phyloP scores from a whole-genome alignment of 2,329 filamentous ascomycete genomes.

The Scleromitrula shiraiana region DNA sequence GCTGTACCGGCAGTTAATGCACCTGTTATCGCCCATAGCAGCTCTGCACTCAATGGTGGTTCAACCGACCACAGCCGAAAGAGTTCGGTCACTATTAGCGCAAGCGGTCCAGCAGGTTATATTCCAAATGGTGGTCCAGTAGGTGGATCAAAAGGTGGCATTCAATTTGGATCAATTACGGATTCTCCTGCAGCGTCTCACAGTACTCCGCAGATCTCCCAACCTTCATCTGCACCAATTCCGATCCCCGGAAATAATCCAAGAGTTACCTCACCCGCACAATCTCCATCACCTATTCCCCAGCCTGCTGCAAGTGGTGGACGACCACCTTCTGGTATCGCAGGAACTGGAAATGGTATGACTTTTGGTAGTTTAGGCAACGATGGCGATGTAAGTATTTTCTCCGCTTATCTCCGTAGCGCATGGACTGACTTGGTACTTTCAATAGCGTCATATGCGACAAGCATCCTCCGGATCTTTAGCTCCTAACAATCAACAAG shows the following conservation, averaged over 20 bases:
- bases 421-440: constrained; percentile 20
- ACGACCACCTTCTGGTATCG: constrained; percentile 68
- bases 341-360: constrained; percentile 62
- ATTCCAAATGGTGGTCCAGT: constrained; percentile 69
- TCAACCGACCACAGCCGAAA: constrained; percentile 71
- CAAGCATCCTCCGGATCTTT: constrained; percentile 53
- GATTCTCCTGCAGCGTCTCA: constrained; percentile 60
- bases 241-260: constrained; percentile 58
- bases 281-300: constrained; percentile 89
- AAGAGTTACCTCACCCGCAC: constrained; percentile 72
- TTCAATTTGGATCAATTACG: constrained; percentile 74
- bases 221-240: constrained; percentile 44
- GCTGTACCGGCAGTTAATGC: constrained; percentile 53
- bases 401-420: constrained; percentile 23
- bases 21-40: constrained; percentile 55
- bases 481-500: constrained; percentile 50
- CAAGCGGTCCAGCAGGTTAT: constrained; percentile 68
- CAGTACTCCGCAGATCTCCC: constrained; percentile 53
- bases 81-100: constrained; percentile 84
- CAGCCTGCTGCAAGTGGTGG: constrained; percentile 67
- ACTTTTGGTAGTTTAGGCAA: constrained; percentile 76
- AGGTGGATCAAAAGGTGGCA: constrained; percentile 51
- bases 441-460: constrained; percentile 57
- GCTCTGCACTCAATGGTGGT: constrained; percentile 60
- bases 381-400: constrained; percentile 66